Evolutionary conservation across 106 monocot genomes (phyloP), one percentile per base, ranked within the genome.

Genomic region (Phalaenopsis aphrodite): DNA sequence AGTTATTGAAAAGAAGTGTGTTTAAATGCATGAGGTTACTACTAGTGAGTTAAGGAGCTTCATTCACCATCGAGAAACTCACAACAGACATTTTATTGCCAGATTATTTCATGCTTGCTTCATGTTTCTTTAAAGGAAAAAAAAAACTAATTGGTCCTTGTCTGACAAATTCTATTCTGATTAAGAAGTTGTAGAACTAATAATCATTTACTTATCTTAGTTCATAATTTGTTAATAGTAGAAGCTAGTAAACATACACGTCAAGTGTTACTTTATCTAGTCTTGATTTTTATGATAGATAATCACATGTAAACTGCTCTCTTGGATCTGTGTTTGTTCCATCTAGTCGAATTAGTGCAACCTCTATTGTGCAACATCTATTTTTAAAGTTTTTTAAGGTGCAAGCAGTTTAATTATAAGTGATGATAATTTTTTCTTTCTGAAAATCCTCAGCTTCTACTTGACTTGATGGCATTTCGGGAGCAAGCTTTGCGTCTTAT

Each of bases 381-480:
- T 73, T 73, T 41, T 73, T 3, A 73, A 15, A 15, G 11, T 16
- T 42, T 43, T 45, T 69, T 74, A 74, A 18, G 17, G 42, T 42
- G 74, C 18, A 18, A 74, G 14, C 42, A 18, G 74, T 74, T 15
- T 7, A 11, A 42, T 74, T 6, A 7, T 8, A 75, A 58, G 18
- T 81, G 42, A 75, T 42, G n/a, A 75, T 49, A 72, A 68, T 49
- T 56, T 67, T 5, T 58, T 30, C 30, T 77, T 78, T 42, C 18
- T 80, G 11, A 12, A 67, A 57, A 9, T 78, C 47, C 18, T 79
- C 73, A 99, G 98, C 86, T 99, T 66, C 89, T 99, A 52, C 90
- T 99, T 81, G 98, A 99, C 84, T 85, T 99, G 78, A 94, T 99
- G 95, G 94, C 92, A 87, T 99, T 99, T 85, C 92, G 91, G 55